Evolutionary conservation across 2,329 filamentous ascomycete species (phyloP), one percentile per base, ranked within the genome.

Genomic region (Chrysoporthe deuterocubensis): DNA sequence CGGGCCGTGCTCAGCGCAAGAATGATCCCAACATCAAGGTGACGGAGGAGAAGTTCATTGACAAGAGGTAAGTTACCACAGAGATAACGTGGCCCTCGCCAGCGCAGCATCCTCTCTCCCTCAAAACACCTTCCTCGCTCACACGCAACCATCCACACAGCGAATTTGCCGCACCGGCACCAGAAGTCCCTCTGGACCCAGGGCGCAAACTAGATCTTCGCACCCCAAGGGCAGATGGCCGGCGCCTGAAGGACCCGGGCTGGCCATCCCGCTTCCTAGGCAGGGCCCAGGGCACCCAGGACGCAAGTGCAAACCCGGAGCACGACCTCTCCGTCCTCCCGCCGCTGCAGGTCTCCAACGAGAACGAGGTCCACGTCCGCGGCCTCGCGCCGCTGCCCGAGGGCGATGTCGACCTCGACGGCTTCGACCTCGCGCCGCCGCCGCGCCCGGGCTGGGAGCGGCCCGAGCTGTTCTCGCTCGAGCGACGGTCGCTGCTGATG

Each of bases 401-500:
- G 56, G 70, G 82, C 11, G 82, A 84, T 73, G 82, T 86, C 68
- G 84, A 86, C 68, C 83, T 84, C 4, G 75, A 76, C 50, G 84
- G 81, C 1, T 87, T 83, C 72, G 84, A 87, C 70, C 80, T 87
- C 0, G 70, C 85, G 46, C 77, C 78, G n/a, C 70, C 71, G n/a
- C 74, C 77, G 5, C 78, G 80, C 18, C 62, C 66, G 65, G 75
- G 69, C 68, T 75, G 69, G 64, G 73, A 57, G 70, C 70, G 65
- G 77, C 72, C 63, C 87, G 58, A 87, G n/a, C 46, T 59, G 43
- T 64, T 61, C 73, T 87, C 85, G 1, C 79, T 93, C 0, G 91
- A 92, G 76, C 79, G 81, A n/a, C 84, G 87, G 57, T 87, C 89
- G 0, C 88, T 91, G 67, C 81, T 87, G 14, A 79, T 93, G 46